These are phyloP conservation scores for Venturia oleaginea DNA, from an alignment of 2,329 filamentous ascomycete species.

Conservation along the genomic window DNA sequence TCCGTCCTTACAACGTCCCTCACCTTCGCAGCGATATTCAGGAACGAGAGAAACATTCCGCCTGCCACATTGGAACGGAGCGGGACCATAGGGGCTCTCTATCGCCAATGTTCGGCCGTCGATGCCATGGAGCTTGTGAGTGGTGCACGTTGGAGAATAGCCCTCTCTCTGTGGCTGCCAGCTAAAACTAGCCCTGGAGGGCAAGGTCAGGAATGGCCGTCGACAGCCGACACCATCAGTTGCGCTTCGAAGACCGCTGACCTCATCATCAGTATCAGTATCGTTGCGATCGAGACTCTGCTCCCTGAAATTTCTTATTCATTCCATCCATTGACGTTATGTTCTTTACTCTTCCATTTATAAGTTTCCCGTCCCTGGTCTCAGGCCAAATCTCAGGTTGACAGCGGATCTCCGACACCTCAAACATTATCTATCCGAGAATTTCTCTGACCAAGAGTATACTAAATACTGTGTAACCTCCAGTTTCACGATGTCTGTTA, in stretches of 20 bases:
- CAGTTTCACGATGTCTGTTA: background rate
- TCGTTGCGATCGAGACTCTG: background rate
- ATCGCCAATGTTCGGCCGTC: background rate
- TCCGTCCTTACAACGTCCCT: background rate
- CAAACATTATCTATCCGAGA: conserved; percentile 2
- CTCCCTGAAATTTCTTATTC: background rate
- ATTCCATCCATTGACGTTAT: background rate
- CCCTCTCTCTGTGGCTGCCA: conserved; percentile 2
- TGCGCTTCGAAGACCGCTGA: conserved; percentile 5
- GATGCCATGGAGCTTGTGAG: background rate
- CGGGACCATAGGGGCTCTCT: background rate
- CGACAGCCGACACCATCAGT: background rate
- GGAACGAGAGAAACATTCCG: background rate
- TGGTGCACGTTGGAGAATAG: conserved; percentile 9
- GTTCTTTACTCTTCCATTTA: background rate
- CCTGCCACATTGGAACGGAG: background rate
- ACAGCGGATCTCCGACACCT: background rate
- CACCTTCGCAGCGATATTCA: background rate
- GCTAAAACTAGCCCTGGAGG: background rate
- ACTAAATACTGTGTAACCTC: too few relatives aligned
- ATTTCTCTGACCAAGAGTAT: background rate
- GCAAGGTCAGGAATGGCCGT: background rate
- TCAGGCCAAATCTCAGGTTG: background rate
- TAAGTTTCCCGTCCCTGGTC: background rate
- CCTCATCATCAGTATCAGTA: background rate